Base-by-base conservation (phyloP, 2,329 filamentous ascomycete genomes). In the Fusarium burgessii region DNA sequence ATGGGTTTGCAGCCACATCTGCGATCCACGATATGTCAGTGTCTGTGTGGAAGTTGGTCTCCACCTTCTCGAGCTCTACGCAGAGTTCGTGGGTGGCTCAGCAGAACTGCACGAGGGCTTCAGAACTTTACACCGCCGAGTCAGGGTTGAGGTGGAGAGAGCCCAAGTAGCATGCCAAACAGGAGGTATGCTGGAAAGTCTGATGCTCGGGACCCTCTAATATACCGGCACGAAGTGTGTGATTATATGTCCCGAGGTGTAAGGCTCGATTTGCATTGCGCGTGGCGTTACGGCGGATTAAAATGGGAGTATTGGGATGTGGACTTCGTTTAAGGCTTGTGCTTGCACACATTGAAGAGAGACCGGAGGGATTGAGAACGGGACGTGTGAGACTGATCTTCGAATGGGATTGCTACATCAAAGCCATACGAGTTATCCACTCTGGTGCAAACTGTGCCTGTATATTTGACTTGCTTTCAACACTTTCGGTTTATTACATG, bases 61-160 rank as follows among this genome's bases (percentile, higher is more conserved):
- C 76, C 87, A 94, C 64, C 84, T 98, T 38, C 84, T 98, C 23
- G 95, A 99, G 77, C 84, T 98, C 40, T 99, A 98, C 80, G 90
- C 92, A 33, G 91, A 93, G 78, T 92, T 94, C 73, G 86, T 94
- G 27, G 92, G 89, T 4, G 90, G 90, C 52, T 94, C 92, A 38
- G 86, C 88, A 10, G 90, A 93, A 78, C 87, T 98, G 60, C 90
- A 93, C 67, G 85, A 86, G 52, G 86, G 91, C 51, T 90, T 98
- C 76, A 86, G 89, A 74, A 85, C 85, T 51, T 84, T 98, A 70
- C 90, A 92, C 78, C 84, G 87, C 47, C 86, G 91, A 41, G 95
- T 98, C 23, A 87, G 89, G 68, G 84, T 88, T 42, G 93, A 96
- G 80, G 92, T 95, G 14, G 93, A 97, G 80, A 90, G 92, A 76